Percentiles rank a stretch among this genome's conserved stretches.
Conservation (phyloP, 495 filamentous ascomycete species). For the Cairneyella variabilis region DNA sequence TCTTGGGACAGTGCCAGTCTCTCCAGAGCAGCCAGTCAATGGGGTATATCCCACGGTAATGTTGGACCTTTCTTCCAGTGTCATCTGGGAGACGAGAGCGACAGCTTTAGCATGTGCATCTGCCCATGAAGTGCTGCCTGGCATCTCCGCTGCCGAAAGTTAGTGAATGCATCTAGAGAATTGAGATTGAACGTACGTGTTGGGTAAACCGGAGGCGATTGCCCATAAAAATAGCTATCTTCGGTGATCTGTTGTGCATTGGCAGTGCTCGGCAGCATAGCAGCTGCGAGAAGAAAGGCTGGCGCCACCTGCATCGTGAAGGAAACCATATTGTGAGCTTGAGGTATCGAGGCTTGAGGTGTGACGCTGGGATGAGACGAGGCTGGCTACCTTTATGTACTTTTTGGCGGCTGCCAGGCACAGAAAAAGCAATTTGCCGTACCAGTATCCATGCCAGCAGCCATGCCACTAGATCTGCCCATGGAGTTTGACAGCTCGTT, state of each 20-base stretch:
- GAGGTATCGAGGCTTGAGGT: too few species aligned
- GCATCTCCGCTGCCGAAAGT: constrained; percentile 5
- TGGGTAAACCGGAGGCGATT: constrained; percentile 52
- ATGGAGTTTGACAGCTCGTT: too few species aligned
- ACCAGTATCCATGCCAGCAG: too few species aligned
- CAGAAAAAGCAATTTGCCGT: too few species aligned
- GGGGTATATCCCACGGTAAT: constrained; percentile 64
- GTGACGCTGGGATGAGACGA: too few species aligned
- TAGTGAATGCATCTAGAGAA: background rate
- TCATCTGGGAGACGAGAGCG: constrained; percentile 51
- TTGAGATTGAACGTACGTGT: constrained; percentile 34
- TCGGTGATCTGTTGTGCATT: constrained; percentile 30
- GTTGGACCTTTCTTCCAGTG: constrained; percentile 56
- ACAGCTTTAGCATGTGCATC: constrained; percentile 46
- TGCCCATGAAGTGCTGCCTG: constrained; percentile 37
- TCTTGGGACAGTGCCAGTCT: constrained; percentile 37
- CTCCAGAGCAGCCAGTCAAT: constrained; percentile 20
- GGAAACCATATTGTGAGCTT: too few species aligned
- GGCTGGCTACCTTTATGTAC: too few species aligned
- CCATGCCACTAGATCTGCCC: too few species aligned
- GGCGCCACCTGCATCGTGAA: too few species aligned
- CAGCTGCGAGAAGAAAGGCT: too few species aligned
- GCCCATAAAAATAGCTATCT: constrained; percentile 51
- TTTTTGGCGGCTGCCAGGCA: too few species aligned
- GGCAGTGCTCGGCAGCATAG: too few species aligned